Evolutionary conservation across 768 basidiomycete genomes (phyloP).

Genomic region (Pisolithus sp.): DNA sequence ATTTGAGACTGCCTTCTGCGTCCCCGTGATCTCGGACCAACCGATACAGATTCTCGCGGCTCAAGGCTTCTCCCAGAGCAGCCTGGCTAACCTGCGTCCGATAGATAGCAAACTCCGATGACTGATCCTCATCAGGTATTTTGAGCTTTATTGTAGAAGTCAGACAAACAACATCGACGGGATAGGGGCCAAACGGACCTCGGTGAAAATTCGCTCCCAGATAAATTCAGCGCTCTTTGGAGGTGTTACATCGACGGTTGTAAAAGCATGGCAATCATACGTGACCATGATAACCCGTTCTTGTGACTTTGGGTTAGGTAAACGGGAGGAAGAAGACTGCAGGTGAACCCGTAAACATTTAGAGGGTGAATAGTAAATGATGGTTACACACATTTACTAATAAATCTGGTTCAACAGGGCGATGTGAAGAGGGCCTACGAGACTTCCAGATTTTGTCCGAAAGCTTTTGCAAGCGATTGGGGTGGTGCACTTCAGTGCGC

Average conservation of each 20-base stretch:
- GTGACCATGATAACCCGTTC: conserved; percentile 57
- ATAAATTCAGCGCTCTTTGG: conserved; percentile 62
- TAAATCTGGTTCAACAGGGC: conserved; percentile 6
- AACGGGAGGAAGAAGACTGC: conserved; percentile 24
- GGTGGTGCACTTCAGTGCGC: conserved; percentile 23
- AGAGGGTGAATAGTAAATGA: conserved; percentile 3
- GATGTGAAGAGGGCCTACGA: conserved; percentile 26
- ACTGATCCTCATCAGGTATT: conserved; percentile 79
- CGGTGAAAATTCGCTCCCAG: conserved; percentile 74
- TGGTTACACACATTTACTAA: conserved; percentile 13
- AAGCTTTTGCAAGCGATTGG: conserved; percentile 29
- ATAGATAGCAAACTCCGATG: conserved; percentile 65
- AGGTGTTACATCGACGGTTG: conserved; percentile 63
- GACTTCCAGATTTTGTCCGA: conserved; percentile 19
- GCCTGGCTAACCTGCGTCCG: conserved; percentile 81
- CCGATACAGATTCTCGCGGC: conserved; percentile 62
- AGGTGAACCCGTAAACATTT: conserved; percentile 3
- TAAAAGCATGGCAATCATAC: conserved; percentile 69
- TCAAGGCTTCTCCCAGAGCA: conserved; percentile 67
- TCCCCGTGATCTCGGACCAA: conserved; percentile 73
- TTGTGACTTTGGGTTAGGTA: conserved; percentile 25
- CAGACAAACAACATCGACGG: conserved; percentile 3
- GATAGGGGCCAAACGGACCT: conserved; percentile 40
- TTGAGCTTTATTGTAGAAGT: conserved; percentile 44
- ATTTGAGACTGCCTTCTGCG: conserved; percentile 73